phyloP scores from a whole-genome alignment of 441 rosid genomes.

The Viola pubescens region DNA sequence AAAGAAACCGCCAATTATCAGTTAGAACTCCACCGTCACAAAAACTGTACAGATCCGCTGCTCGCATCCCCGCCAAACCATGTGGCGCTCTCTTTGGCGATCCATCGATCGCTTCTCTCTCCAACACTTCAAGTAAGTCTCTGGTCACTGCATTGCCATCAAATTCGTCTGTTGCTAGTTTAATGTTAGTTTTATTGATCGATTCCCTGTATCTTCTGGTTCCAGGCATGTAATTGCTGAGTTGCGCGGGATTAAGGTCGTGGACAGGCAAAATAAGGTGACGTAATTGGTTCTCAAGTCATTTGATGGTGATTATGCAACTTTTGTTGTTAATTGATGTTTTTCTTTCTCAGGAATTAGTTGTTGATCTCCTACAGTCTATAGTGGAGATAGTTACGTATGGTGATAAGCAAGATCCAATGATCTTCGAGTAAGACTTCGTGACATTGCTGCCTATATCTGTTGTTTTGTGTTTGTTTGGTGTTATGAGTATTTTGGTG shows the following conservation, averaged over 20 bases:
- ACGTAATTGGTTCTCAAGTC: background rate
- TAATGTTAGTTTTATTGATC: background rate
- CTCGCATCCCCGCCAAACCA: slow-evolving; percentile 7
- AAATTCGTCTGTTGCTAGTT: background rate
- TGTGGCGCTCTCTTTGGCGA: slow-evolving; percentile 71
- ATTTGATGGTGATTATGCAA: background rate
- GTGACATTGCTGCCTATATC: background rate
- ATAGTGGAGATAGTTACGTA: slow-evolving; percentile 66
- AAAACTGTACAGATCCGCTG: no score
- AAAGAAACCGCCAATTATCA: no score
- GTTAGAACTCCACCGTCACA: no score
- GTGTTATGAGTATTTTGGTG: background rate
- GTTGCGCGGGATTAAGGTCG: slow-evolving; percentile 44
- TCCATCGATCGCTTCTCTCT: slow-evolving; percentile 72
- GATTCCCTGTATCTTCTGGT: background rate
- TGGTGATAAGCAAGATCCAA: slow-evolving; percentile 58
- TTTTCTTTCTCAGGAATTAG: slow-evolving; percentile 36
- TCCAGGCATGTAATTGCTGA: slow-evolving; percentile 42
- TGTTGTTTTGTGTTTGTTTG: no score
- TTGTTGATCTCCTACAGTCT: slow-evolving; percentile 55
- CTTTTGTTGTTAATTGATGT: slow-evolving; percentile 6
- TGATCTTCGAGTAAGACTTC: slow-evolving; percentile 46
- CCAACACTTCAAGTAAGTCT: slow-evolving; percentile 49
- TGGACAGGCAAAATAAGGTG: slow-evolving; percentile 47
- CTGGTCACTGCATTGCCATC: background rate